These are phyloP conservation scores for Pisolithus microcarpus DNA, from an alignment of 768 basidiomycete species.

Conservation along the genomic window DNA sequence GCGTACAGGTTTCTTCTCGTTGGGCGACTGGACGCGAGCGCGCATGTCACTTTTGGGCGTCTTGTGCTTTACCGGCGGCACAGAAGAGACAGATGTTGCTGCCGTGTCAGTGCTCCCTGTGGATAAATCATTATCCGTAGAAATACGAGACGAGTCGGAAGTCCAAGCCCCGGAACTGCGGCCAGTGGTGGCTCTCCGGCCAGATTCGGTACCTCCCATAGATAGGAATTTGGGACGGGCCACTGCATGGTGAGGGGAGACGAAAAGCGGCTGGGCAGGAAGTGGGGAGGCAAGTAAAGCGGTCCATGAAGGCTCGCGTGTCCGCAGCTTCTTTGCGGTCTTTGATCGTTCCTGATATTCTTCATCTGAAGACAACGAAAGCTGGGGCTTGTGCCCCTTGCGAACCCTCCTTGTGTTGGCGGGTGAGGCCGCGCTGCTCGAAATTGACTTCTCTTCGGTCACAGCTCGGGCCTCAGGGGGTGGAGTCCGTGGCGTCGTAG, in stretches of 20 bases:
- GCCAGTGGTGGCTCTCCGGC: conserved; percentile 13
- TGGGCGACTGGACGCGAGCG: conserved; percentile 14
- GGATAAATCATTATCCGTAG: conserved; percentile 28
- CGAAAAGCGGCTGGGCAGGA: conserved; percentile 11
- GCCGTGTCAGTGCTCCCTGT: conserved; percentile 26
- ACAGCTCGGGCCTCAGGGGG: conserved; percentile 10
- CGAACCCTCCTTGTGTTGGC: conserved; percentile 16
- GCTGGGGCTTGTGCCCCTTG: conserved; percentile 33
- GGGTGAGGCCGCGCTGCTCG: conserved; percentile 5
- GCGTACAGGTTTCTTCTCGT: conserved; percentile 23
- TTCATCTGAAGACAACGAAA: conserved; percentile 63
- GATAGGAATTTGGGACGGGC: conserved; percentile 3
- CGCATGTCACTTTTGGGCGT: conserved; percentile 14
- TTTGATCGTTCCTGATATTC: conserved; percentile 60
- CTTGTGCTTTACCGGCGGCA: conserved; percentile 13
- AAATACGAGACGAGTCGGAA: conserved; percentile 22
- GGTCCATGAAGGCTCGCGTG: conserved; percentile 28
- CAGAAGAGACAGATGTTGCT: conserved; percentile 22
- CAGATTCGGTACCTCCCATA: conserved; percentile 10
- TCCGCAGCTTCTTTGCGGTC: conserved; percentile 56
- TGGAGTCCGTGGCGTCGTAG: conserved; percentile 17
- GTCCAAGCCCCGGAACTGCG: conserved; percentile 13
- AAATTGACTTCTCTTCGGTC: conserved; percentile 13
- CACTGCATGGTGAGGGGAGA: conserved; percentile 18
- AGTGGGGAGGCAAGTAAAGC: conserved; percentile 18